Conservation (phyloP, 805 yeast species). For the Wickerhamomyces subpelliculosus region DNA sequence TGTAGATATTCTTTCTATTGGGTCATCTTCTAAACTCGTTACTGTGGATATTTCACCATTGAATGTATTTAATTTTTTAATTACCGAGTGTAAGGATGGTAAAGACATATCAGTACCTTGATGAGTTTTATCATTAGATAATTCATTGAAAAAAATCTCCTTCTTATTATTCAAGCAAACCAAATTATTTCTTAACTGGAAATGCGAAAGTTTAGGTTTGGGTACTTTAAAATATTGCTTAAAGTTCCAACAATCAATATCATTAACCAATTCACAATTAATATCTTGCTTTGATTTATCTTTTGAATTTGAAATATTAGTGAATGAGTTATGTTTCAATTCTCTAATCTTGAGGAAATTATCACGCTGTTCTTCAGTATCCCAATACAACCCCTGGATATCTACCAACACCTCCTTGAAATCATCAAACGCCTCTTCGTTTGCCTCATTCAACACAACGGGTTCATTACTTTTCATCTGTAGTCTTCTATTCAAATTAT, state of each 20-base stretch:
- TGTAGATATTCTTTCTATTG: conserved; percentile 36
- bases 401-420: conserved; percentile 17
- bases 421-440: not conserved
- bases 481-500: conserved; percentile 3
- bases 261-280: conserved; percentile 3
- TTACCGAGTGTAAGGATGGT: conserved; percentile 3
- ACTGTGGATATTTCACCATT: conserved; percentile 22
- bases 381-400: conserved; percentile 26
- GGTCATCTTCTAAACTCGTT: conserved; percentile 27
- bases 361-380: conserved; percentile 12
- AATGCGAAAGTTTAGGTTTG: conserved; percentile 46
- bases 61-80: conserved; percentile 20
- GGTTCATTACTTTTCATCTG: not conserved
- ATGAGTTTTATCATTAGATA: not conserved
- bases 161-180: conserved; percentile 18
- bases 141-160: conserved; percentile 6
- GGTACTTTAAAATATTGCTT: conserved; percentile 33
- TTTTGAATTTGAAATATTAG: conserved; percentile 19
- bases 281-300: conserved; percentile 12
- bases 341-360: conserved; percentile 17
- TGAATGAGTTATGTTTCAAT: conserved; percentile 18
- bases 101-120: not conserved
- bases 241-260: conserved; percentile 13
- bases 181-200: conserved; percentile 44
- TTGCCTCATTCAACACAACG: not conserved